A percentile compares a stretch with the other conserved stretches of the same genome.
These are phyloP conservation scores for Aspergillus homomorphus DNA, from an alignment of 495 filamentous ascomycete genomes.

Conservation along the genomic window DNA sequence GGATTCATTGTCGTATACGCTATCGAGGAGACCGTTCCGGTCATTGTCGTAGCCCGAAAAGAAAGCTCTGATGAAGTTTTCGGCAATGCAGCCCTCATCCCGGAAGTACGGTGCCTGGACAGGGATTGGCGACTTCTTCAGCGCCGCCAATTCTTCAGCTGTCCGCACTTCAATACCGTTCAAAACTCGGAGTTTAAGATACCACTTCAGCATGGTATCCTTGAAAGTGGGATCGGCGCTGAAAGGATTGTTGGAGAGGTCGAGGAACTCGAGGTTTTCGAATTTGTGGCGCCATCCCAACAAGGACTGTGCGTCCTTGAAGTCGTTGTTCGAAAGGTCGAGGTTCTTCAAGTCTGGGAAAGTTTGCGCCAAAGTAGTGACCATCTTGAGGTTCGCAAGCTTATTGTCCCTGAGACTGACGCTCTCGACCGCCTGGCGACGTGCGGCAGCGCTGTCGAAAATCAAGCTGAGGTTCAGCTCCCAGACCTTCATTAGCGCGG, in stretches of 20 bases:
- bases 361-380: conserved; percentile 67
- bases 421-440: conserved; percentile 69
- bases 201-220: conserved; percentile 74
- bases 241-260: conserved; percentile 74
- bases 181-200: conserved; percentile 68
- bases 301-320: conserved; percentile 57
- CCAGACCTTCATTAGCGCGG: conserved; percentile 79
- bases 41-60: conserved; percentile 72
- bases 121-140: conserved; percentile 63
- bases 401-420: conserved; percentile 76
- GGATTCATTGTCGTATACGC: conserved; percentile 74
- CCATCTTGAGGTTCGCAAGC: conserved; percentile 62
- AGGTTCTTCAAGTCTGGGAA: conserved; percentile 82
- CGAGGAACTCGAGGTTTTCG: conserved; percentile 68
- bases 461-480: conserved; percentile 43
- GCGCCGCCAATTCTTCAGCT: conserved; percentile 57
- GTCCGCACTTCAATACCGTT: conserved; percentile 70
- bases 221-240: conserved; percentile 59
- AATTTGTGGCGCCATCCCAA: conserved; percentile 75
- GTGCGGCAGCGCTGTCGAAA: conserved; percentile 62
- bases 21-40: conserved; percentile 55
- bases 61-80: conserved; percentile 73
- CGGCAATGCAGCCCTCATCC: conserved; percentile 70
- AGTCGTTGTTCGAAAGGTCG: conserved; percentile 76
- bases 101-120: conserved; percentile 65